phyloP scores from a whole-genome alignment of 164 flowering plant genomes.

The Kalanchoe fedtschenkoi region DNA sequence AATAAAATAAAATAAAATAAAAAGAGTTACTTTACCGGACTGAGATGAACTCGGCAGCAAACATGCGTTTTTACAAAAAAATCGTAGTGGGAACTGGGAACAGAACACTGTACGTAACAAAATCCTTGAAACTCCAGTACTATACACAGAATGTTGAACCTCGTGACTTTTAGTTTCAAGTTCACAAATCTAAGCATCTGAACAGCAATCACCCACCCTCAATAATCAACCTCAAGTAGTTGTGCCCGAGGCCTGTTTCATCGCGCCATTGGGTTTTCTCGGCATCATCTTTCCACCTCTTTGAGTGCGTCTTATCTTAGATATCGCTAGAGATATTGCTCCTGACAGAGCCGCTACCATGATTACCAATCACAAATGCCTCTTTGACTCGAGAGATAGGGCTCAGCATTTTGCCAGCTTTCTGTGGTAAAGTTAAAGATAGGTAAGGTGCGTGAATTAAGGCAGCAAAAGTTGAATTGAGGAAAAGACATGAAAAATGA shows the following conservation, averaged over 20 bases:
- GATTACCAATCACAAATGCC: slow-evolving; percentile 52
- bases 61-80: too few relatives aligned
- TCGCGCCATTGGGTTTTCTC: slow-evolving; percentile 12
- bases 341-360: slow-evolving; percentile 35
- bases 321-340: slow-evolving; percentile 32
- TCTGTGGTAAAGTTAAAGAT: slow-evolving; percentile 46
- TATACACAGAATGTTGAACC: not conserved
- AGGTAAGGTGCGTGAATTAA: too few relatives aligned
- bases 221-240: not conserved
- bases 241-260: not conserved
- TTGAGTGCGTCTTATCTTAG: slow-evolving; percentile 19
- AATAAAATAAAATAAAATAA: too few relatives aligned
- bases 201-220: not conserved
- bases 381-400: slow-evolving; percentile 65
- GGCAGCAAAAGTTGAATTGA: not conserved
- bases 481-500: not conserved
- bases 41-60: too few relatives aligned
- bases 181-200: not conserved
- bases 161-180: not conserved
- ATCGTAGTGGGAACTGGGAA: too few relatives aligned
- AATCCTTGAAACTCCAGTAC: not conserved
- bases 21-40: too few relatives aligned
- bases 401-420: slow-evolving; percentile 39
- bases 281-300: slow-evolving; percentile 12
- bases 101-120: not conserved